Evolutionary conservation across 306 rosid species (phyloP).

Genomic region (Pachyrhizus erosus): DNA sequence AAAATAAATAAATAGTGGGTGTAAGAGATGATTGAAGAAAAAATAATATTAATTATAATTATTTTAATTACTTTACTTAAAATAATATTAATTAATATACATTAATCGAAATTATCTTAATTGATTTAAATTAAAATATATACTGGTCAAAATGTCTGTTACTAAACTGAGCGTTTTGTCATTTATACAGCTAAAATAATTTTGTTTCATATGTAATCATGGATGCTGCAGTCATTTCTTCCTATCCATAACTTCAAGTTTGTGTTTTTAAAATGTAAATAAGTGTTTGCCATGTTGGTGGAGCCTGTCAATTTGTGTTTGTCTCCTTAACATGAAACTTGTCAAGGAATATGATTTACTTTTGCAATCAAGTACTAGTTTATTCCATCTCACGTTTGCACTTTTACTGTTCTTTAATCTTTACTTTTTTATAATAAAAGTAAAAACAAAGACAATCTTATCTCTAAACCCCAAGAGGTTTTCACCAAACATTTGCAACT

Average conservation of each 20-base stretch:
- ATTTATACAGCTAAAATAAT: too few relatives aligned
- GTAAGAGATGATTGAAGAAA: too few relatives aligned
- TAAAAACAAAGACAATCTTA: slow-evolving; percentile 32
- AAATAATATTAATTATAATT: too few relatives aligned
- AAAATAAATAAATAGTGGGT: too few relatives aligned
- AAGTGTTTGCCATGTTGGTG: slow-evolving; percentile 26
- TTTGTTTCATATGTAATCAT: background rate
- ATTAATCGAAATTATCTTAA: too few relatives aligned
- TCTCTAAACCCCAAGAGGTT: slow-evolving; percentile 23
- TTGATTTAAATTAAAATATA: too few relatives aligned
- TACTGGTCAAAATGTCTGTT: too few relatives aligned
- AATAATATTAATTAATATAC: too few relatives aligned
- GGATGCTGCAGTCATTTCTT: background rate
- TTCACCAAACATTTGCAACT: too few relatives aligned
- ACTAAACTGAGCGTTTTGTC: too few relatives aligned
- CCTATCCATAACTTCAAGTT: background rate
- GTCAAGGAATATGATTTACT: background rate
- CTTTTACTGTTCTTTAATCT: background rate
- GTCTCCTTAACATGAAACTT: slow-evolving; percentile 1
- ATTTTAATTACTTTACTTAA: too few relatives aligned
- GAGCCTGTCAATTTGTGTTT: slow-evolving; percentile 10
- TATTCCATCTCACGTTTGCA: background rate
- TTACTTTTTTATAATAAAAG: background rate
- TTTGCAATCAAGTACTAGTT: background rate
- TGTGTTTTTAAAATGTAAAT: background rate